Conservation (phyloP, 345 rosid species). For the Noccaea caerulescens region DNA sequence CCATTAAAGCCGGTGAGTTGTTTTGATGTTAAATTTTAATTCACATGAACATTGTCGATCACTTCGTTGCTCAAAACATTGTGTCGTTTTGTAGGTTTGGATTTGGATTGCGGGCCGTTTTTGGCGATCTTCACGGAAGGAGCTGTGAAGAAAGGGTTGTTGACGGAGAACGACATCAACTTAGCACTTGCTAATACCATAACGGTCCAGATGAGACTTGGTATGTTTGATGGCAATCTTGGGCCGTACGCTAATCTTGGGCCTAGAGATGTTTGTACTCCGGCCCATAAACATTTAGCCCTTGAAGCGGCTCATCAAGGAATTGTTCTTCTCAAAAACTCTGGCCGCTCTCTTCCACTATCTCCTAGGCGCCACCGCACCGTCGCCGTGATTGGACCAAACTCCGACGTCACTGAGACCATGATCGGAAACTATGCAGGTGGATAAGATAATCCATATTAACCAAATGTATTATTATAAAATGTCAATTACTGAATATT, state of each 20-base stretch:
- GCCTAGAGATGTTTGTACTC: slow-evolving; percentile 76
- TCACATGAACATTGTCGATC: not conserved
- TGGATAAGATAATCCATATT: slow-evolving; percentile 10
- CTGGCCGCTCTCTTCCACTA: slow-evolving; percentile 58
- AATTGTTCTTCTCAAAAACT: slow-evolving; percentile 74
- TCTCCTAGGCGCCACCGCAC: slow-evolving; percentile 57
- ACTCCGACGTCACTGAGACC: slow-evolving; percentile 83
- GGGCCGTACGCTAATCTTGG: slow-evolving; percentile 77
- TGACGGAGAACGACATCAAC: slow-evolving; percentile 59
- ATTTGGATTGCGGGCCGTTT: slow-evolving; percentile 92
- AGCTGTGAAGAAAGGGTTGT: slow-evolving; percentile 58
- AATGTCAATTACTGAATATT: not conserved
- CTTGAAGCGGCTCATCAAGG: slow-evolving; percentile 92
- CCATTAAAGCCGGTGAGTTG: slow-evolving; percentile 72
- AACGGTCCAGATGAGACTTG: slow-evolving; percentile 91
- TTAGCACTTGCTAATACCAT: slow-evolving; percentile 76
- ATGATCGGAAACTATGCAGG: slow-evolving; percentile 99
- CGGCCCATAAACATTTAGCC: slow-evolving; percentile 67
- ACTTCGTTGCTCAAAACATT: not conserved
- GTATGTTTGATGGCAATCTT: slow-evolving; percentile 90
- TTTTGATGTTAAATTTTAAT: not conserved
- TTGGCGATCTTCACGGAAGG: slow-evolving; percentile 68
- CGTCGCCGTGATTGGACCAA: slow-evolving; percentile 90
- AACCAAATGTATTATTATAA: not conserved
- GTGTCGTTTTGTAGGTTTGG: slow-evolving; percentile 56